Conservation (phyloP, 2,329 filamentous ascomycete species). For the Periglandula ipomoeae region DNA sequence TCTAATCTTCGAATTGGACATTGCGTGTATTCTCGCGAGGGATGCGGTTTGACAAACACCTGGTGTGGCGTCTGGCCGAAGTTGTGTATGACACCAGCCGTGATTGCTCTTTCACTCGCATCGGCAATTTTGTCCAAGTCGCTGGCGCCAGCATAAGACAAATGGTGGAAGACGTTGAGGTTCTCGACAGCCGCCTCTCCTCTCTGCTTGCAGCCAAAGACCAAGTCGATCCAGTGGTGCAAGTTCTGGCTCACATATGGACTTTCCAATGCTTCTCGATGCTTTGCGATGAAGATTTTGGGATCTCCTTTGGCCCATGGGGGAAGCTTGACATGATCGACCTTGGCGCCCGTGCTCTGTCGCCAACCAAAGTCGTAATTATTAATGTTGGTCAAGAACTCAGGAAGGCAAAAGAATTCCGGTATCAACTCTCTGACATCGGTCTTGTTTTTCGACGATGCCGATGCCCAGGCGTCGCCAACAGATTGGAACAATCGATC, state of each 20-base stretch:
- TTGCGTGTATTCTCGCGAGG: conserved; percentile 59
- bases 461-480: conserved; percentile 81
- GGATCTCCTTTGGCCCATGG: conserved; percentile 96
- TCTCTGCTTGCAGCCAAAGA: conserved; percentile 90
- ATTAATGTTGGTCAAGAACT: conserved; percentile 91
- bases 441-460: conserved; percentile 81
- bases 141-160: conserved; percentile 89
- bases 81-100: conserved; percentile 95
- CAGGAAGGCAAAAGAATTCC: conserved; percentile 94
- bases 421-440: conserved; percentile 93
- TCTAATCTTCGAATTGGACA: conserved; percentile 65
- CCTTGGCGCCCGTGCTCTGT: conserved; percentile 68
- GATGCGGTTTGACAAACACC: conserved; percentile 77
- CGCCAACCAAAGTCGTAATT: conserved; percentile 85
- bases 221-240: conserved; percentile 90
- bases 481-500: conserved; percentile 94
- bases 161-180: conserved; percentile 90
- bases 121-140: conserved; percentile 88
- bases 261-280: conserved; percentile 91
- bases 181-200: conserved; percentile 87
- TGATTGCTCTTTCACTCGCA: conserved; percentile 74
- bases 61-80: conserved; percentile 97
- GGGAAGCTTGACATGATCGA: conserved; percentile 82
- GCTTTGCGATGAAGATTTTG: conserved; percentile 89
- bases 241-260: conserved; percentile 83